Conservation (phyloP, 2,329 filamentous ascomycete genomes). For the Trichoderma simmonsii region DNA sequence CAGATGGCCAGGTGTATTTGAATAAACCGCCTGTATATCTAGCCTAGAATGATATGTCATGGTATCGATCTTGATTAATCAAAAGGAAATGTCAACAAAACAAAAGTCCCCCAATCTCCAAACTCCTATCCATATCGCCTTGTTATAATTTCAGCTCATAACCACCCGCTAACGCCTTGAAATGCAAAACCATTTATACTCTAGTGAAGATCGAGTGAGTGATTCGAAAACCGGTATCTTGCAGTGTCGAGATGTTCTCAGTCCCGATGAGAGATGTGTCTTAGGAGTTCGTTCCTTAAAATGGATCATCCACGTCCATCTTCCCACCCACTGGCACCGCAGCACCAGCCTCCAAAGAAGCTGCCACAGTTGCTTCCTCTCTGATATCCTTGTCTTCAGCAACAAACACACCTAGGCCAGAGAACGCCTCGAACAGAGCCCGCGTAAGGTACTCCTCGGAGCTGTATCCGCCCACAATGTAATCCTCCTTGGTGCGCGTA, state of each 20-base stretch:
- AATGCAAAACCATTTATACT: neutral
- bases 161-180: neutral
- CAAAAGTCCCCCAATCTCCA: neutral
- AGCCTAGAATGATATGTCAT: slow-evolving; percentile 12
- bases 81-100: neutral
- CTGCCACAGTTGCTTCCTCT: slow-evolving; percentile 33
- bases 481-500: slow-evolving; percentile 61
- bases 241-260: neutral
- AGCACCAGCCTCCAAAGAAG: slow-evolving; percentile 37
- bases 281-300: slow-evolving; percentile 26
- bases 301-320: slow-evolving; percentile 51
- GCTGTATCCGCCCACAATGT: slow-evolving; percentile 78
- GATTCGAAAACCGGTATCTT: neutral
- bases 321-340: slow-evolving; percentile 32
- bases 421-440: slow-evolving; percentile 83
- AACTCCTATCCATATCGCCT: neutral
- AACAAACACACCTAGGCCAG: slow-evolving; percentile 82
- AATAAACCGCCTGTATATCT: slow-evolving; percentile 5
- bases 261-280: neutral
- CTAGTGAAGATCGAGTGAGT: neutral
- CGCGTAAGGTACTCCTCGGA: slow-evolving; percentile 77
- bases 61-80: neutral
- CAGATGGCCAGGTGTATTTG: neutral
- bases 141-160: neutral
- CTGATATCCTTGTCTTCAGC: slow-evolving; percentile 64